phyloP scores from a whole-genome alignment of 352 stramenopile genomes.

The Phytopythium oedochilum region DNA sequence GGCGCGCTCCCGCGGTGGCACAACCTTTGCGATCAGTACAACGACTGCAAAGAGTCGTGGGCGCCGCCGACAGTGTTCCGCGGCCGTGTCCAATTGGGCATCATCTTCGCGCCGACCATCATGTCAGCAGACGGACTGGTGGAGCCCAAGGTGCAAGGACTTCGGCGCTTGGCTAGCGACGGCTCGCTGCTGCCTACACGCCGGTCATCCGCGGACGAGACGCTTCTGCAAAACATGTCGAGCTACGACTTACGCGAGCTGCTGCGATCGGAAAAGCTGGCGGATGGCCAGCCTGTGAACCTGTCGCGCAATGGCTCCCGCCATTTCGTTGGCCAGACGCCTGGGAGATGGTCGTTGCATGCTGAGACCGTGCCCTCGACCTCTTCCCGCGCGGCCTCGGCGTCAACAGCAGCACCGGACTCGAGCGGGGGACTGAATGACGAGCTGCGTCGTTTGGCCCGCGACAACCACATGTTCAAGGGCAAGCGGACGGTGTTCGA shows the following conservation, averaged over 20 bases:
- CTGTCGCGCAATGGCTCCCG: conserved; percentile 13
- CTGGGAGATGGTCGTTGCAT: conserved; percentile 5
- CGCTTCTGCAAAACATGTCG: conserved; percentile 45
- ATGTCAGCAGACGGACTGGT: conserved; percentile 38
- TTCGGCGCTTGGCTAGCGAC: conserved; percentile 31
- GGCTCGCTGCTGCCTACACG: conserved; percentile 11
- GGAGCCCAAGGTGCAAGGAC: conserved; percentile 41
- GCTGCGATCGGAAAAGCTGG: conserved; percentile 35
- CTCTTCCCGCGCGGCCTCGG: not conserved
- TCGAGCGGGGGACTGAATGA: not conserved
- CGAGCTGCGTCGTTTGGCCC: conserved; percentile 31
- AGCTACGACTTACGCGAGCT: conserved; percentile 57
- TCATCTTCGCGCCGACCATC: conserved; percentile 75
- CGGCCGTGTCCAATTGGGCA: conserved; percentile 66
- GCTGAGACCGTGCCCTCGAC: not conserved
- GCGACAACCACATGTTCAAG: conserved; percentile 64
- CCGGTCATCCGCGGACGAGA: conserved; percentile 36
- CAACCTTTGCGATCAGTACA: conserved; percentile 86
- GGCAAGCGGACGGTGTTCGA: conserved; percentile 70
- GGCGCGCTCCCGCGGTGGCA: conserved; percentile 76
- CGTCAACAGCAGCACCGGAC: not conserved
- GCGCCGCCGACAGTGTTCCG: conserved; percentile 78
- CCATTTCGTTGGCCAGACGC: conserved; percentile 18
- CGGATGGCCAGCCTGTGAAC: conserved; percentile 15
- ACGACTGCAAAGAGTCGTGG: conserved; percentile 84